Conservation (phyloP, 1,284 basidiomycete genomes). For the Quambalaria eucalypti region DNA sequence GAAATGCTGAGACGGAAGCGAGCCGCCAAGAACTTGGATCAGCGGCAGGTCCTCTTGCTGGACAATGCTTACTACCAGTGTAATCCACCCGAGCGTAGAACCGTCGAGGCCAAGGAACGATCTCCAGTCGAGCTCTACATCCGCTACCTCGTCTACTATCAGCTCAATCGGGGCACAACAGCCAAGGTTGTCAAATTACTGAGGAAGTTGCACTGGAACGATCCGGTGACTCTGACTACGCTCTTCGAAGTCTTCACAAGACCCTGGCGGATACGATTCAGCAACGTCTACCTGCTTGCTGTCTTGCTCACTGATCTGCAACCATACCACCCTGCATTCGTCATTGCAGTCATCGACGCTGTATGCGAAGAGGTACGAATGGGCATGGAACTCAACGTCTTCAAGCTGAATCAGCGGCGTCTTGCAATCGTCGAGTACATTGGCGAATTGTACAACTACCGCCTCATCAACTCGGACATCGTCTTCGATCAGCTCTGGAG, state of each 20-base stretch:
- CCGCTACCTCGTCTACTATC: constrained; percentile 81
- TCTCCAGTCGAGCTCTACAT: constrained; percentile 84
- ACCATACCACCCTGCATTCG: constrained; percentile 80
- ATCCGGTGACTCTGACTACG: constrained; percentile 52
- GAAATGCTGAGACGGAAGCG: constrained; percentile 92
- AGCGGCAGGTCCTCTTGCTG: constrained; percentile 74
- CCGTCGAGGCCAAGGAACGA: constrained; percentile 74
- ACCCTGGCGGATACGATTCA: constrained; percentile 90
- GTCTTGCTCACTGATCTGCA: constrained; percentile 89
- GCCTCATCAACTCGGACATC: constrained; percentile 77
- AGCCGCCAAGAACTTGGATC: constrained; percentile 80
- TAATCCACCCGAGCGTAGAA: constrained; percentile 87
- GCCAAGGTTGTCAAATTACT: constrained; percentile 86
- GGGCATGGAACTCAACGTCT: constrained; percentile 81
- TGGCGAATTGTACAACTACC: constrained; percentile 93
- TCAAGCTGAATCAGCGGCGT: constrained; percentile 86
- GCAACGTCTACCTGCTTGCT: constrained; percentile 80
- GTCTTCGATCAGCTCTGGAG: constrained; percentile 93
- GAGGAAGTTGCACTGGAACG: constrained; percentile 92
- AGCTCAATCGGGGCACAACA: constrained; percentile 77
- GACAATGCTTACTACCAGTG: constrained; percentile 99
- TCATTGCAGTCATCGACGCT: constrained; percentile 80
- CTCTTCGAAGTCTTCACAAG: constrained; percentile 78
- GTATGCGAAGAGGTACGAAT: constrained; percentile 82
- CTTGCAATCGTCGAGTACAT: constrained; percentile 85